Evolutionary conservation across 805 yeast genomes (phyloP).

Genomic region (Grigorovia transvaalensis): DNA sequence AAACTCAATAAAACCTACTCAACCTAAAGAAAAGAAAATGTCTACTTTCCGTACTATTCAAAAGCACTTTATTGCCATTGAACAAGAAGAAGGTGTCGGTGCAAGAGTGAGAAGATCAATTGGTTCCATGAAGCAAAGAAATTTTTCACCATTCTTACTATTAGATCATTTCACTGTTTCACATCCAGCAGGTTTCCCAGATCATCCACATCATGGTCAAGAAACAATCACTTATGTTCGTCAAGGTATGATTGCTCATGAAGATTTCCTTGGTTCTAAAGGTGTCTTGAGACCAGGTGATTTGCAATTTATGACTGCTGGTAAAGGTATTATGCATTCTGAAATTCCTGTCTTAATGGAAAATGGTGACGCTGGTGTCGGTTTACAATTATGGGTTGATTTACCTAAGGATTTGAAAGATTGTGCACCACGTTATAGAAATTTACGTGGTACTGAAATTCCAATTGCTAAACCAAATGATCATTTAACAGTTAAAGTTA

Average conservation of each 20-base stretch:
- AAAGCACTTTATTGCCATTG: conserved; percentile 46
- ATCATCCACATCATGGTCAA: conserved; percentile 76
- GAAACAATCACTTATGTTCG: conserved; percentile 66
- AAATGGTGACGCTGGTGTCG: conserved; percentile 42
- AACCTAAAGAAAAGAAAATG: conserved; percentile 1
- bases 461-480: conserved; percentile 56
- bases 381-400: conserved; percentile 86
- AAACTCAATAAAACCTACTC: neutral
- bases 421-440: conserved; percentile 66
- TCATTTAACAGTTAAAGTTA: conserved; percentile 50
- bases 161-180: conserved; percentile 64
- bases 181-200: conserved; percentile 68
- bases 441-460: conserved; percentile 56
- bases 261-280: conserved; percentile 77
- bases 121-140: conserved; percentile 56
- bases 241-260: conserved; percentile 64
- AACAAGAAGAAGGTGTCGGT: conserved; percentile 82
- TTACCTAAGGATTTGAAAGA: conserved; percentile 55
- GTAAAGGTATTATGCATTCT: conserved; percentile 74
- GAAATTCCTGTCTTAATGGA: conserved; percentile 66
- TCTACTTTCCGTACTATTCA: conserved; percentile 34
- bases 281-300: conserved; percentile 77
- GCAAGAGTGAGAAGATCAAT: conserved; percentile 75
- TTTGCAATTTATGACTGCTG: conserved; percentile 90
- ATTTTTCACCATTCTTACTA: conserved; percentile 74